Conservation (phyloP, 2,329 filamentous ascomycete species). For the Apiospora arundinis region DNA sequence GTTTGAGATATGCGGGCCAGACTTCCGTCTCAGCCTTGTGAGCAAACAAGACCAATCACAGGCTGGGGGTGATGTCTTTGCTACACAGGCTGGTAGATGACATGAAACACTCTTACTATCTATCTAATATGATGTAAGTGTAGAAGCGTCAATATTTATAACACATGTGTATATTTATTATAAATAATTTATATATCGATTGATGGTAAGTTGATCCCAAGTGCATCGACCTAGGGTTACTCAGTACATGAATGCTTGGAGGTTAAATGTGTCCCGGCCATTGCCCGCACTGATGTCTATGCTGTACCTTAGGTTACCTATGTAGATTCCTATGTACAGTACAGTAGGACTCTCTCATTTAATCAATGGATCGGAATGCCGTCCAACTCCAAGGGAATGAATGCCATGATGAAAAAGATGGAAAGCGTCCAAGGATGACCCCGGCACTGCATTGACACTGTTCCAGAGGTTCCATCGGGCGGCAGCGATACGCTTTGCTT, state of each 20-base stretch:
- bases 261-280: no score
- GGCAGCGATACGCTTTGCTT: slow-evolving; percentile 7
- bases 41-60: slow-evolving; percentile 14
- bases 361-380: no score
- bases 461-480: slow-evolving; percentile 7
- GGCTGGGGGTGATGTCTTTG: not conserved
- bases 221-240: no score
- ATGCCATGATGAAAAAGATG: no score
- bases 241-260: no score
- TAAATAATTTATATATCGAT: no score
- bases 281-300: no score
- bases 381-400: no score
- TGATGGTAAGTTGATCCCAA: not conserved
- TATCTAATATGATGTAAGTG: not conserved
- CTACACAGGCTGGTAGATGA: not conserved
- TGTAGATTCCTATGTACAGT: no score
- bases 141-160: not conserved
- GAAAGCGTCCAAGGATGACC: not conserved
- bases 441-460: slow-evolving; percentile 9
- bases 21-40: slow-evolving; percentile 4
- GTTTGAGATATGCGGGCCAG: slow-evolving; percentile 7
- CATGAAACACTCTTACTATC: not conserved
- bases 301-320: no score
- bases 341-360: no score
- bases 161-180: no score